Conservation (phyloP, 116 monocot species). For the Cymodocea nodosa region DNA sequence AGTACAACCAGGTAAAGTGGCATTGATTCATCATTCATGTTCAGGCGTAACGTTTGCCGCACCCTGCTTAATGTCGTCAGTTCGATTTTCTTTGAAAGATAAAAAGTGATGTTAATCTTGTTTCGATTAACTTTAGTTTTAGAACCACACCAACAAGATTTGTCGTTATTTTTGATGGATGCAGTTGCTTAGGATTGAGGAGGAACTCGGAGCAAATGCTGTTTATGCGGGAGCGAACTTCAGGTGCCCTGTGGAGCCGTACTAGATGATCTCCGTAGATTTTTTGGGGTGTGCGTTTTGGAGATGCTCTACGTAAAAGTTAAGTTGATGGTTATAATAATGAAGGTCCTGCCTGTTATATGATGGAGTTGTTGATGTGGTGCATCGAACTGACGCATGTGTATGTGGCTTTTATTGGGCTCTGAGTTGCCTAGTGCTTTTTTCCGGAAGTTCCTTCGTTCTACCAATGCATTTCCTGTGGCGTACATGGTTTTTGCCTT, state of each 20-base stretch:
- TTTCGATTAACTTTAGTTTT: no score
- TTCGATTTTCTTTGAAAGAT: no score
- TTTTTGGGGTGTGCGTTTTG: neutral
- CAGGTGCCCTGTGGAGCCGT: slow-evolving; percentile 68
- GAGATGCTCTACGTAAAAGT: neutral
- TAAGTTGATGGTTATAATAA: neutral
- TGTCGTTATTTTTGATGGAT: neutral
- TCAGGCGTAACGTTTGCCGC: no score
- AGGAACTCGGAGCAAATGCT: slow-evolving; percentile 62
- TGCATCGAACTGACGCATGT: no score
- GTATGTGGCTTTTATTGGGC: no score
- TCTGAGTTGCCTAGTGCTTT: no score
- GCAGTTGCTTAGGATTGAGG: slow-evolving; percentile 85
- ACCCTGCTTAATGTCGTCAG: no score
- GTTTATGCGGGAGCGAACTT: slow-evolving; percentile 76
- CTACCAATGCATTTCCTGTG: neutral
- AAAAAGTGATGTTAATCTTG: no score
- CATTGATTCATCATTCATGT: no score
- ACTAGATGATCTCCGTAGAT: slow-evolving; percentile 16
- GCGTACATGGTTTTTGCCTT: neutral
- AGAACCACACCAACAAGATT: no score
- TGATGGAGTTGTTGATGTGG: neutral
- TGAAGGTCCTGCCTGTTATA: neutral
- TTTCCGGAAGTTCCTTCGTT: no score
- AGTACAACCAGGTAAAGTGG: slow-evolving; percentile 27